Conservation (phyloP, 129 eudicot species). For the Lonicera japonica region DNA sequence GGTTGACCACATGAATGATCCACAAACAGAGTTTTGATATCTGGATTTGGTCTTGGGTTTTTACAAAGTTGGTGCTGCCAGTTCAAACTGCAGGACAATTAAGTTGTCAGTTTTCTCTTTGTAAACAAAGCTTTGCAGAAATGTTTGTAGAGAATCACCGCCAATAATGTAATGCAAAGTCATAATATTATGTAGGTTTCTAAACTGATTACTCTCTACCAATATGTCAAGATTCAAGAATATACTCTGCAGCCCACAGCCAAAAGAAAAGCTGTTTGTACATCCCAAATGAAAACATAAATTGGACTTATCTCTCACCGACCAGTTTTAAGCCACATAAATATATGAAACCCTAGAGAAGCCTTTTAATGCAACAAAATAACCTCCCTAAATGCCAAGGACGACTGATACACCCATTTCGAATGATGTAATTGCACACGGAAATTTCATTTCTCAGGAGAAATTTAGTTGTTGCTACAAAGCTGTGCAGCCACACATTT, state of each 20-base stretch:
- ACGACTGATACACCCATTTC: background rate
- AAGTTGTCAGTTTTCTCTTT: slow-evolving; percentile 8
- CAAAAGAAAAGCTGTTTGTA: background rate
- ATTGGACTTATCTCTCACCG: no score
- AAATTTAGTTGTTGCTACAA: background rate
- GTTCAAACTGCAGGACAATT: slow-evolving; percentile 51
- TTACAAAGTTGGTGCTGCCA: slow-evolving; percentile 97
- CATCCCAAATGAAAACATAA: background rate
- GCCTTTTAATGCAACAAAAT: background rate
- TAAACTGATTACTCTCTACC: background rate
- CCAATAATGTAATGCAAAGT: background rate
- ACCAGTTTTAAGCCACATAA: background rate
- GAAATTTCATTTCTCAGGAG: background rate
- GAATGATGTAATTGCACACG: background rate
- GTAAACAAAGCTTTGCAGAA: slow-evolving; percentile 2
- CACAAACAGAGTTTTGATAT: slow-evolving; percentile 82
- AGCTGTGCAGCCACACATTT: background rate
- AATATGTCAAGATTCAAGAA: no score
- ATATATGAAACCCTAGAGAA: no score
- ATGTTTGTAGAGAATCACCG: background rate
- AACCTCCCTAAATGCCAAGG: background rate
- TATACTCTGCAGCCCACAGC: background rate
- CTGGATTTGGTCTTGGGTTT: slow-evolving; percentile 91
- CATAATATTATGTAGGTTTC: background rate
- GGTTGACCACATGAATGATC: slow-evolving; percentile 94